Evolutionary conservation across 164 flowering plant genomes (phyloP).

Genomic region (Vitis vinifera): ASM3070453v1 NC_081814.1:6286001-6286500

Average conservation of each 20-base stretch:
- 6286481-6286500: no score
- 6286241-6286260: slow-evolving; percentile 13
- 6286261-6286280: slow-evolving; percentile 11
- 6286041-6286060: no score
- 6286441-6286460: no score
- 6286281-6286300: slow-evolving; percentile 16
- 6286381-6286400: slow-evolving; percentile 12
- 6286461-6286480: no score
- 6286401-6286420: slow-evolving; percentile 6
- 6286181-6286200: slow-evolving; percentile 12
- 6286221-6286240: slow-evolving; percentile 7
- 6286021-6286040: no score
- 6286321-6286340: slow-evolving; percentile 6
- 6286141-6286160: no score
- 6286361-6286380: slow-evolving; percentile 11
- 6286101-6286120: no score
- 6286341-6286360: slow-evolving; percentile 5
- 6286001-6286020: no score
- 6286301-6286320: slow-evolving; percentile 21
- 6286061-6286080: no score
- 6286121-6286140: no score
- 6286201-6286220: slow-evolving; percentile 21
- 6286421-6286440: no score
- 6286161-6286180: slow-evolving; percentile 1
- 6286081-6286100: no score